A percentile compares a stretch with the other conserved stretches of the same genome.
Evolutionary conservation across 192 early-diverging fungal species (phyloP).

Genomic region (Backusella luteola): DNA sequence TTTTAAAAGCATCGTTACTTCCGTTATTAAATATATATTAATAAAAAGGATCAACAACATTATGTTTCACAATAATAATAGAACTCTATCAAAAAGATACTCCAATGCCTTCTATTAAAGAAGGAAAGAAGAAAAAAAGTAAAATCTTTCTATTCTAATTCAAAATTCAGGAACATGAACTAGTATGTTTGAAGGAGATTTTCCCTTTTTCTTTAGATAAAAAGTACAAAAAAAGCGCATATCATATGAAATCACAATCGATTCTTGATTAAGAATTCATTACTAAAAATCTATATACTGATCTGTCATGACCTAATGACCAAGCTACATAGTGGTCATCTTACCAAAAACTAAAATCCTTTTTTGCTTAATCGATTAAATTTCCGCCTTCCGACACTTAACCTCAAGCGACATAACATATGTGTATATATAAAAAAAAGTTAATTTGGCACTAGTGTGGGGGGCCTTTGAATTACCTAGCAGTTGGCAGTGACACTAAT

Average conservation of each 20-base stretch:
- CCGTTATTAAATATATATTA: neutral
- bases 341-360: neutral
- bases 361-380: neutral
- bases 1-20: neutral
- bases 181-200: neutral
- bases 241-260: constrained; percentile 5
- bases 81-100: neutral
- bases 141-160: neutral
- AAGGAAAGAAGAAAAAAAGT: neutral
- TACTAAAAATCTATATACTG: neutral
- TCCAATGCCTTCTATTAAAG: neutral
- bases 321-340: neutral
- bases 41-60: neutral
- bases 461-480: neutral
- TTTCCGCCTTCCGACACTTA: neutral
- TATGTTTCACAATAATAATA: neutral
- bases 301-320: neutral
- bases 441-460: neutral
- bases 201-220: neutral
- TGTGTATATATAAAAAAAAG: neutral
- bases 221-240: neutral
- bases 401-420: neutral
- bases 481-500: neutral
- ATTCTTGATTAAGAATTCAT: neutral
- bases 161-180: neutral